A percentile compares a stretch with the other conserved stretches of the same genome.
Evolutionary conservation across 306 rosid genomes (phyloP).

Genomic region (Vigna radiata): DNA sequence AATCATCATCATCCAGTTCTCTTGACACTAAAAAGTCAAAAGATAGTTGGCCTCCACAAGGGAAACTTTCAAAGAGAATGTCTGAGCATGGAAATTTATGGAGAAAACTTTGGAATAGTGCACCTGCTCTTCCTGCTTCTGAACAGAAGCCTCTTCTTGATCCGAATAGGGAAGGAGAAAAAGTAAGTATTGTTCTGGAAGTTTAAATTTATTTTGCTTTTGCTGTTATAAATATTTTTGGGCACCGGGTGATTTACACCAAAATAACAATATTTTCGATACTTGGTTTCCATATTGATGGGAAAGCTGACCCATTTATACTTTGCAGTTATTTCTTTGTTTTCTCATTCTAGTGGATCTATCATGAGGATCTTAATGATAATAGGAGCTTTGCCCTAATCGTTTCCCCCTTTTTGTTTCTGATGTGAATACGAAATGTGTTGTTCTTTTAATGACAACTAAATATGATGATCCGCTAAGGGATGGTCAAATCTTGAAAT

Average conservation of each 20-base stretch:
- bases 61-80: conserved; percentile 92
- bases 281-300: conserved; percentile 21
- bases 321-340: not conserved
- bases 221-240: conserved; percentile 28
- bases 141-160: conserved; percentile 95
- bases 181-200: conserved; percentile 53
- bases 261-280: conserved; percentile 7
- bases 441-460: not conserved
- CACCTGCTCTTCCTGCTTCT: conserved; percentile 75
- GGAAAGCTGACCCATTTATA: not conserved
- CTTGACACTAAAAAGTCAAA: conserved; percentile 47
- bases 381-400: not conserved
- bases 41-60: conserved; percentile 81
- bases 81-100: conserved; percentile 92
- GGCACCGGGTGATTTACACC: conserved; percentile 13
- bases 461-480: conserved; percentile 20
- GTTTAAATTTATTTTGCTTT: conserved; percentile 14
- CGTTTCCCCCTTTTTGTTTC: conserved; percentile 9
- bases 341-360: conserved; percentile 9
- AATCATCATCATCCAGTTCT: conserved; percentile 56
- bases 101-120: conserved; percentile 85
- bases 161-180: conserved; percentile 97
- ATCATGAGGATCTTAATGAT: conserved; percentile 11
- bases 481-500: not conserved
- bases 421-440: conserved; percentile 9